Percentiles rank a stretch among this genome's conserved stretches.
These are phyloP conservation scores for Elsinoe ampelina DNA, from an alignment of 2,329 filamentous ascomycete genomes.

Conservation along the genomic window DNA sequence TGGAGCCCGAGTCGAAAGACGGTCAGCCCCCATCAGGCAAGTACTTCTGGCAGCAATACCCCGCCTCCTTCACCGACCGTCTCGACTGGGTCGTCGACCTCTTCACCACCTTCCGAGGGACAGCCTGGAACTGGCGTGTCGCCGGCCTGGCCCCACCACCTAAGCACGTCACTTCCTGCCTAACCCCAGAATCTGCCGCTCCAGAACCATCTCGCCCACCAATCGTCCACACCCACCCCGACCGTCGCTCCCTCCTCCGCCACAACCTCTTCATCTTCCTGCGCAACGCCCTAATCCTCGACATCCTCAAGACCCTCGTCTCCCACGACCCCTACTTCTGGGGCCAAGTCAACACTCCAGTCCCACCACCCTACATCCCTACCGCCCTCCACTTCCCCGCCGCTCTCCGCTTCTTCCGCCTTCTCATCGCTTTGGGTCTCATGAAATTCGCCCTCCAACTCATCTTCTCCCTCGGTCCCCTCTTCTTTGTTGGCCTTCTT, in stretches of 20 bases:
- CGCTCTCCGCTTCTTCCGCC: constrained; percentile 47
- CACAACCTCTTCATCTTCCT: constrained; percentile 37
- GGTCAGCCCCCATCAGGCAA: constrained; percentile 23
- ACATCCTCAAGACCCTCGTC: constrained; percentile 59
- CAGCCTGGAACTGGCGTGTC: constrained; percentile 52
- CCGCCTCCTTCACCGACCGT: constrained; percentile 41
- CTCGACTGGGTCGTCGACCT: constrained; percentile 51
- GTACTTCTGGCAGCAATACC: constrained; percentile 48
- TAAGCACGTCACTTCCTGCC: constrained; percentile 11
- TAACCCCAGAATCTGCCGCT: background rate
- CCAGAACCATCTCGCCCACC: background rate
- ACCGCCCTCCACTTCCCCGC: constrained; percentile 33
- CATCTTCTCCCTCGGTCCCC: constrained; percentile 51
- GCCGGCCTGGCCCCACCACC: constrained; percentile 40
- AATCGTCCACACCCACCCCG: constrained; percentile 14
- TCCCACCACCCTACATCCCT: constrained; percentile 37
- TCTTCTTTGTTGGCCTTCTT: constrained; percentile 51
- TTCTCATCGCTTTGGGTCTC: constrained; percentile 45
- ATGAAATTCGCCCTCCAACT: constrained; percentile 53
- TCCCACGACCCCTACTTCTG: constrained; percentile 73
- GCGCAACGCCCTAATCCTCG: constrained; percentile 56
- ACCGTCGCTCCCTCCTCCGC: constrained; percentile 29
- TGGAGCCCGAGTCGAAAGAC: background rate
- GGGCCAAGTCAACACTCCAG: constrained; percentile 42
- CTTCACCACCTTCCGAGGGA: constrained; percentile 49